Evolutionary conservation across 2,329 filamentous ascomycete genomes (phyloP).

Genomic region (Aspergillus brasiliensis): DNA sequence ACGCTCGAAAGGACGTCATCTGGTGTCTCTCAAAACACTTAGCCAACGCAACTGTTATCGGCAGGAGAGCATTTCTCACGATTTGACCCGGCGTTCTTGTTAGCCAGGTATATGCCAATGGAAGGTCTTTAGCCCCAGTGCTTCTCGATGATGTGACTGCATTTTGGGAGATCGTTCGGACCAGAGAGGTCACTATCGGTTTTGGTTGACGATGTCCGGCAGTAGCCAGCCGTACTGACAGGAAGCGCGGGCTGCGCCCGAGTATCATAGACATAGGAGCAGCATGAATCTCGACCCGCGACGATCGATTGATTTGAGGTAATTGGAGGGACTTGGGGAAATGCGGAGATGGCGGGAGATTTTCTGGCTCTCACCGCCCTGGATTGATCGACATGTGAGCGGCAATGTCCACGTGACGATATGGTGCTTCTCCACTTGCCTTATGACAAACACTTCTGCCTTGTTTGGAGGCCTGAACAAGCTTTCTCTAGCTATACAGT

Average conservation of each 20-base stretch:
- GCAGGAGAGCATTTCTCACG: constrained; percentile 22
- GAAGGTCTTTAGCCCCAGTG: constrained; percentile 4
- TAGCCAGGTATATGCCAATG: constrained; percentile 37
- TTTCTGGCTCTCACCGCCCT: too few species aligned
- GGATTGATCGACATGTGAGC: too few species aligned
- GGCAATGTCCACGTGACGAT: too few species aligned
- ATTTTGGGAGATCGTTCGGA: constrained; percentile 11
- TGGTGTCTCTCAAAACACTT: constrained; percentile 26
- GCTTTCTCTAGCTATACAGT: too few species aligned
- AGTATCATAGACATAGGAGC: constrained; percentile 26
- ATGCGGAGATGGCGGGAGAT: neutral
- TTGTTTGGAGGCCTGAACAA: too few species aligned
- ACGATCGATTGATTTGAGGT: neutral
- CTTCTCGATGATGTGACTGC: constrained; percentile 21
- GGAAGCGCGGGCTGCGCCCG: constrained; percentile 19
- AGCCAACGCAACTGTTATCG: neutral
- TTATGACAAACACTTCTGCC: too few species aligned
- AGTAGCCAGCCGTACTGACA: constrained; percentile 23
- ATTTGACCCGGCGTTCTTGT: constrained; percentile 33
- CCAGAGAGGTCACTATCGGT: neutral
- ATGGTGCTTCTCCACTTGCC: too few species aligned
- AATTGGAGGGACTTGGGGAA: neutral
- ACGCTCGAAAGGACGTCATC: constrained; percentile 34
- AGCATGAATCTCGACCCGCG: constrained; percentile 15
- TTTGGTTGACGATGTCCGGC: constrained; percentile 8